Evolutionary conservation across 495 filamentous ascomycete species (phyloP), one percentile per base, ranked within the genome.

Genomic region (Neurospora sp.): DNA sequence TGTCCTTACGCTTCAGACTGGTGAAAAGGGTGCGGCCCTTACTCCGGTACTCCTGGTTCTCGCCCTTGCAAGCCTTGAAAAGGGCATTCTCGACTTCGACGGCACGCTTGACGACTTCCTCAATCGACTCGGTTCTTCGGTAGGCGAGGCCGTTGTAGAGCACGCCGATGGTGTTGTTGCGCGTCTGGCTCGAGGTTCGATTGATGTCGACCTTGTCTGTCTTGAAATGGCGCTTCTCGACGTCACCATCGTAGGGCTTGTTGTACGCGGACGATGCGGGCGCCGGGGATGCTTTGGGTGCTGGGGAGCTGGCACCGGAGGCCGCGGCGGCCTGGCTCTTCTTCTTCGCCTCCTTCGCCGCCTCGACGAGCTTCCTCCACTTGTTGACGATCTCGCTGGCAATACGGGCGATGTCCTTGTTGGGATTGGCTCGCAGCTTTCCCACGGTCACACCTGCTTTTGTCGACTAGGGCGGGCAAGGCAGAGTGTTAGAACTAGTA

Each of bases 1-100:
- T 98, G 69, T 91, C 91, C 81, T 93, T 93, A 84, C 92, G 92
- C 87, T 97, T 98, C 71, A 99, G 88, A 78, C 97, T 97, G 78
- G 94, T 90, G 86, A 91, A 97, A 20, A 99, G 88, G 37, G 92
- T 93, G 79, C 96, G 92, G 75, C 97, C 90, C 84, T 97, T 98
- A 46, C 84, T 85, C 72, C 91, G 90, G 86, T 99, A 99, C 48
- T 88, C 84, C 69, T 88, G 81, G 6, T 88, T 90, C 78, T 95
- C 93, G 20, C 90, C 88, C 71, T 86, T 87, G 77, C 88, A 88
- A 10, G 84, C 77, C 18, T 84, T 83, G 83, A 86, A 94, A 18
- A 92, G 92, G 12, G 93, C 93, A 12, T 82, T 73, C 82, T 97
- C 94, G 18, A 95, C 88, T 38, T 90, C 89, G 69, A 87, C 82